Conservation (phyloP, 2,329 filamentous ascomycete species). For the Rutstroemia sp. region DNA sequence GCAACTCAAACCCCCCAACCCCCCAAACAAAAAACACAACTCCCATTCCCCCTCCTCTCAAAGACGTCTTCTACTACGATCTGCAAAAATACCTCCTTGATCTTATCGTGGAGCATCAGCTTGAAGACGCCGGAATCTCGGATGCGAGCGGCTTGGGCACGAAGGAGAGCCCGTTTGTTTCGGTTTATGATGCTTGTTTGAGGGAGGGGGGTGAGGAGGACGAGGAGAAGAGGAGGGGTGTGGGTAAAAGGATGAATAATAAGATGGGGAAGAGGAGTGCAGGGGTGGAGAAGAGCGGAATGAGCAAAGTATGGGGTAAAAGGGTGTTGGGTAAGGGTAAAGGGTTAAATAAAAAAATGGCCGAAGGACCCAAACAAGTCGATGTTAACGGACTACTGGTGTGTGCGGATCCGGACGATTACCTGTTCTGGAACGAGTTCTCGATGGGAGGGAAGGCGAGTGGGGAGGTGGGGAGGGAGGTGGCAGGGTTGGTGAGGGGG, state of each 20-base stretch:
- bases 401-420: constrained; percentile 35
- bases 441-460: constrained; percentile 36
- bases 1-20: not conserved
- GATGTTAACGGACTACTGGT: constrained; percentile 21
- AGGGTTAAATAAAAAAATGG: not conserved
- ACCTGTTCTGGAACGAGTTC: constrained; percentile 47
- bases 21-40: constrained; percentile 5
- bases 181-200: constrained; percentile 21
- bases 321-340: not conserved
- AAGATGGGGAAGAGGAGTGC: constrained; percentile 1
- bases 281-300: constrained; percentile 14
- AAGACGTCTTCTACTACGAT: constrained; percentile 22
- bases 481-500: constrained; percentile 20
- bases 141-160: constrained; percentile 40
- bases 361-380: not conserved
- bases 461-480: constrained; percentile 27
- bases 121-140: constrained; percentile 35
- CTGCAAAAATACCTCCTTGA: constrained; percentile 34
- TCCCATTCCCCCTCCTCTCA: constrained; percentile 14
- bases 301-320: too few relatives aligned
- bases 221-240: constrained; percentile 10
- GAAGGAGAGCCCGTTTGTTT: constrained; percentile 16
- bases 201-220: constrained; percentile 15
- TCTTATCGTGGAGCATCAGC: constrained; percentile 41
- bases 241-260: too few relatives aligned